Base-by-base conservation (phyloP, 2,329 filamentous ascomycete species). In the Cyclaneusma minus region DNA sequence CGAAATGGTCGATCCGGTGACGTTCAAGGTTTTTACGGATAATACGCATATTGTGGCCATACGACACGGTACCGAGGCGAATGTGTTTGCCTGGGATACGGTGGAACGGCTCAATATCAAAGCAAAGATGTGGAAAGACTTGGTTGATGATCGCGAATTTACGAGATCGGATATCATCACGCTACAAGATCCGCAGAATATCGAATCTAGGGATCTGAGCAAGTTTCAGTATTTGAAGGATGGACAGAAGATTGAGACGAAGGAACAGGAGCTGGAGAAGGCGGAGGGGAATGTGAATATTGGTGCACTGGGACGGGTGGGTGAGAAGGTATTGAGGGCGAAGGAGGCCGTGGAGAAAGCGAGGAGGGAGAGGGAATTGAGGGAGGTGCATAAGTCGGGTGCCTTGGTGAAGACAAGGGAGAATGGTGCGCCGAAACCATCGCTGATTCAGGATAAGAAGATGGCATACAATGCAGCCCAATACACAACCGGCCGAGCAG, bases 11-110 rank as follows among this genome's bases (percentile, higher is more conserved):
- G 89, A 98, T 44, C 91, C 89, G 0, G 87, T 98, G 24, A 94
- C 85, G 1, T 95, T 81, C 62, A 98, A 98, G 52, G 80, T 92
- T 21, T 83, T 98, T 44, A 98, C 89, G 24, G 84, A 98, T 50
- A 95, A 95, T 52, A 95, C 89, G 4, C 89, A 95, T 51, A 82
- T 98, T 31, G 82, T 95, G 23, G 87, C 85, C 10, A 63, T 98
- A 35, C 66, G 72, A 30, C 72, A 79, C 51, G 71, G 69, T 29
- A 78, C 64, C 29, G 87, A 85, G 31, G 87, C 87, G 25, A 98
- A 98, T 52, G 89, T 93, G 4, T 98, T 95, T 48, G 75, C 85
- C 1, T 94, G 78, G 69, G 91, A 98, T 44, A 98, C 91, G 2
- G 71, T 98, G 19, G 82, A 95, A 53, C 68, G 81, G 41, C 69